phyloP scores from a whole-genome alignment of 441 rosid genomes.

The Croton laevigatus region DNA sequence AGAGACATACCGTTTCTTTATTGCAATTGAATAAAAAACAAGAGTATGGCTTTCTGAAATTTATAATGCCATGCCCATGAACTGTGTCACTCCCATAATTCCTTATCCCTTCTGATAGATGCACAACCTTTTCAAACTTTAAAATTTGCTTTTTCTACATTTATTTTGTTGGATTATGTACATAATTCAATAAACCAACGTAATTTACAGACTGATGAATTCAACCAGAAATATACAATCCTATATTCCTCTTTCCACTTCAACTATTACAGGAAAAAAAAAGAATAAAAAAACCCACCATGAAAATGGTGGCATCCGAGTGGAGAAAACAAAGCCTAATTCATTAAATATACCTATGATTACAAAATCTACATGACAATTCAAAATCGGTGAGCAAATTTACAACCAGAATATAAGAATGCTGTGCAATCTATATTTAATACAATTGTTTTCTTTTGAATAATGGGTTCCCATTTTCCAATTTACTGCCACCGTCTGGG shows the following conservation, averaged over 20 bases:
- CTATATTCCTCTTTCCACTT: not conserved
- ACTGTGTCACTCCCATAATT: not conserved
- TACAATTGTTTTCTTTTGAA: not conserved
- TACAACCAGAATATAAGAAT: conserved; percentile 2
- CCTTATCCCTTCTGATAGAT: not conserved
- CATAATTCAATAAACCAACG: not conserved
- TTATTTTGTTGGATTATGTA: not conserved
- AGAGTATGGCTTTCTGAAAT: not conserved
- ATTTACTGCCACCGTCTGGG: conserved; percentile 46
- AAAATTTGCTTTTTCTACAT: too few relatives aligned
- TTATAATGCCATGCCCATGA: not conserved
- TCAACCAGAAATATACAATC: not conserved
- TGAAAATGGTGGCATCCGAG: not conserved
- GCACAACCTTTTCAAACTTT: too few relatives aligned
- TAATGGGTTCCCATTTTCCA: not conserved
- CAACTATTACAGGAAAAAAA: not conserved
- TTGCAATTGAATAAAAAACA: not conserved
- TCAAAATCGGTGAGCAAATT: not conserved
- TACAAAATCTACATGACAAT: conserved; percentile 3
- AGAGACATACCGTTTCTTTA: not conserved
- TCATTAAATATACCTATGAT: not conserved
- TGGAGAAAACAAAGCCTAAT: conserved; percentile 7
- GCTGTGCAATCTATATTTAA: not conserved
- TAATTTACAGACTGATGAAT: conserved; percentile 12
- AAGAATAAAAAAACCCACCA: not conserved